Conservation (phyloP, 2,329 filamentous ascomycete species). For the Paramyrothecium sp. region DNA sequence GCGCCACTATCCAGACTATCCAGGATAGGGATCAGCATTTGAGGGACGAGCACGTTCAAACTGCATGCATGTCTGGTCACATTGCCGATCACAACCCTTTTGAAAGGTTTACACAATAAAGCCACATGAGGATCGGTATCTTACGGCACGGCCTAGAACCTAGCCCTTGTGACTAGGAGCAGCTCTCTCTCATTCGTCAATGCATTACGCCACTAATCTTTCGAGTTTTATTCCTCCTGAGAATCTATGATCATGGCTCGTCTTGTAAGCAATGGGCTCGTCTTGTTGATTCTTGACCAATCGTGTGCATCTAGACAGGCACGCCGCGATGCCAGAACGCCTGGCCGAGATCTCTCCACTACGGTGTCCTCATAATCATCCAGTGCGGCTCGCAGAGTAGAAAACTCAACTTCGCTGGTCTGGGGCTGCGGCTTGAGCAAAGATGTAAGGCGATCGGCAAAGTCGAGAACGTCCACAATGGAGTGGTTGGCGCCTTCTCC, state of each 20-base stretch:
- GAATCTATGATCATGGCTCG: constrained; percentile 32
- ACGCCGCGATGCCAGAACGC: constrained; percentile 47
- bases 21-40: too few relatives aligned
- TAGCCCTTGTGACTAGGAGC: neutral
- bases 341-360: constrained; percentile 38
- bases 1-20: neutral
- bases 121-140: neutral
- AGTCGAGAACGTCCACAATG: constrained; percentile 48
- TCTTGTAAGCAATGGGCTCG: constrained; percentile 36
- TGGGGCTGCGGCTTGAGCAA: neutral
- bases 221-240: constrained; percentile 16
- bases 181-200: neutral
- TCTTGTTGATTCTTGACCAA: constrained; percentile 36
- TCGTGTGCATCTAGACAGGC: constrained; percentile 56
- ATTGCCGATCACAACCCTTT: neutral
- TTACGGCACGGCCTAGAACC: neutral
- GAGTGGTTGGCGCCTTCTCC: constrained; percentile 59
- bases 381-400: constrained; percentile 22
- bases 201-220: neutral
- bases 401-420: neutral
- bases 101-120: neutral
- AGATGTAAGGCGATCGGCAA: constrained; percentile 32
- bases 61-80: neutral
- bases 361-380: constrained; percentile 44
- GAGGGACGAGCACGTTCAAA: too few relatives aligned